These are phyloP conservation scores for Stephania yunnanensis DNA, from an alignment of 164 flowering plant genomes.

Conservation along the genomic window DNA sequence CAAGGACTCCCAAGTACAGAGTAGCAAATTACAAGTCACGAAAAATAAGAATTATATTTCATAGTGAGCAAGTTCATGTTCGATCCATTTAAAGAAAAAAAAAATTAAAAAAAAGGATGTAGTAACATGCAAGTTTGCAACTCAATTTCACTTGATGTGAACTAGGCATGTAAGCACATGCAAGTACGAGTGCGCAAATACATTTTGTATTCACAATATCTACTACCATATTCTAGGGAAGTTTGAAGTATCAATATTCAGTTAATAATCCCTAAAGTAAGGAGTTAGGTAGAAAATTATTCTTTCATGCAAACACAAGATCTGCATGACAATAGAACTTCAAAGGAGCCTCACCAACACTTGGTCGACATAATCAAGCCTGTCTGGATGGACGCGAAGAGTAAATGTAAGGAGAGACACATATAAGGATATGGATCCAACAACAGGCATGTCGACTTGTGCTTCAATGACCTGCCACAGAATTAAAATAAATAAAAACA, in stretches of 20 bases:
- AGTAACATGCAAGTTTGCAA: not conserved
- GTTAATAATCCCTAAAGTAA: not conserved
- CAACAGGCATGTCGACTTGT: conserved; percentile 78
- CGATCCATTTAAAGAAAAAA: too few relatives aligned
- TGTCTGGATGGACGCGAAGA: conserved; percentile 96
- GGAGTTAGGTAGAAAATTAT: not conserved
- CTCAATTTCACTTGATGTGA: not conserved
- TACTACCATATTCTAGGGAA: not conserved
- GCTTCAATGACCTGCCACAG: conserved; percentile 87
- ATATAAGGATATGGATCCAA: conserved; percentile 77
- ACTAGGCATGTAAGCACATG: not conserved
- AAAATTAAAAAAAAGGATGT: too few relatives aligned
- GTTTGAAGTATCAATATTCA: not conserved
- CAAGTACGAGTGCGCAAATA: not conserved
- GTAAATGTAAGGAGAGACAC: conserved; percentile 91
- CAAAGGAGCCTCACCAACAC: conserved; percentile 65
- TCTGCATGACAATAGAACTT: not conserved
- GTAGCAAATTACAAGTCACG: too few relatives aligned
- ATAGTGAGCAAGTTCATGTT: too few relatives aligned
- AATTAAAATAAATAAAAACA: not conserved
- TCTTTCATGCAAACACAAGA: conserved; percentile 1
- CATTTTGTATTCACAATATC: not conserved
- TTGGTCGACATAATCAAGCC: conserved; percentile 97
- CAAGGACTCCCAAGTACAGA: too few relatives aligned
- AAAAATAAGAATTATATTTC: too few relatives aligned